A percentile compares a stretch with the other conserved stretches of the same genome.
Evolutionary conservation across 164 flowering plant species (phyloP).

Genomic region (Umbilicus rupestris): DNA sequence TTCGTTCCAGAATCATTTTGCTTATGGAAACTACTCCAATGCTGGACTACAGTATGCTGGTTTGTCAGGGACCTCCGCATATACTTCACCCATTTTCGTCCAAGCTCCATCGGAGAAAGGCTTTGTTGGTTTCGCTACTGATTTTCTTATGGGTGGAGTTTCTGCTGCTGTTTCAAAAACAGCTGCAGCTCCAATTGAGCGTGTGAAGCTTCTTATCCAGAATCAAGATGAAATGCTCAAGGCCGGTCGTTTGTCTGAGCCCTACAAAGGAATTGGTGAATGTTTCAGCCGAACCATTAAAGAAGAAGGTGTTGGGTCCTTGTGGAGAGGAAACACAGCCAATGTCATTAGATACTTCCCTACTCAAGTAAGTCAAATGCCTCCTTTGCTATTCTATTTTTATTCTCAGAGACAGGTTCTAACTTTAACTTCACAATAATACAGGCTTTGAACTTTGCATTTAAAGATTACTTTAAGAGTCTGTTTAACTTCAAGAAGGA

Average conservation of each 20-base stretch:
- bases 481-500: conserved; percentile 79
- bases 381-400: not conserved
- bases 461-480: conserved; percentile 85
- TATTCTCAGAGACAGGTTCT: not conserved
- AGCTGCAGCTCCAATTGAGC: conserved; percentile 87
- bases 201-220: conserved; percentile 82
- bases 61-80: conserved; percentile 23
- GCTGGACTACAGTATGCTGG: conserved; percentile 39
- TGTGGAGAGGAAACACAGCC: conserved; percentile 89
- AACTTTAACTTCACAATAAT: not conserved
- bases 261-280: conserved; percentile 83
- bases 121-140: conserved; percentile 42
- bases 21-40: conserved; percentile 32
- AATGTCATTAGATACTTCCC: conserved; percentile 91
- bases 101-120: conserved; percentile 71
- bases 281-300: conserved; percentile 57
- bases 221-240: conserved; percentile 84
- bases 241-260: conserved; percentile 66
- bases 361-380: conserved; percentile 50
- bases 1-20: conserved; percentile 21
- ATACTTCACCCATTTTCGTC: conserved; percentile 45
- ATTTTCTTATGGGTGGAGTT: conserved; percentile 83
- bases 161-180: conserved; percentile 85
- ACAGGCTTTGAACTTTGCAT: conserved; percentile 88
- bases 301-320: conserved; percentile 52